Percentiles rank a stretch among this genome's conserved stretches.
These are phyloP conservation scores for Sphaerulina vaccinii DNA, from an alignment of 2,329 filamentous ascomycete genomes.

Conservation along the genomic window DNA sequence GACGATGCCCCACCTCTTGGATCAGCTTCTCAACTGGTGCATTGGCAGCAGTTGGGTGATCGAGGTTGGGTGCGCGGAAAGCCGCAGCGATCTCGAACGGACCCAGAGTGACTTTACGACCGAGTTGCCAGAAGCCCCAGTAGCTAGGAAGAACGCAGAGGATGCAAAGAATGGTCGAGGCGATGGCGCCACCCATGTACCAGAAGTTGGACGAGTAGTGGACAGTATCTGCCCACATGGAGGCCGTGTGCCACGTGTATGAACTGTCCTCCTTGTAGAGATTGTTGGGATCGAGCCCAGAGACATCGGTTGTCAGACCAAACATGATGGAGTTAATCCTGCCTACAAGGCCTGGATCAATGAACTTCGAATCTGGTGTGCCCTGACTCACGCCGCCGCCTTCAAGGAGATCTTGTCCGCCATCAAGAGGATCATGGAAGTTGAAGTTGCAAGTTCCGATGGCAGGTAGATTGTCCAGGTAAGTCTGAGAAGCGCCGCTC, in stretches of 20 bases:
- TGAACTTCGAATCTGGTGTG: background rate
- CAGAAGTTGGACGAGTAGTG: conserved; percentile 32
- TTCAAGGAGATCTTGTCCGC: conserved; percentile 1
- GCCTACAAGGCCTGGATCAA: conserved; percentile 1
- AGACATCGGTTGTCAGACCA: conserved; percentile 1
- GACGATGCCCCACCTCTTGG: conserved; percentile 9
- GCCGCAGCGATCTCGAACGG: conserved; percentile 38
- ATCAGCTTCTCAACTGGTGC: conserved; percentile 11
- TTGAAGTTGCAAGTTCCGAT: conserved; percentile 13
- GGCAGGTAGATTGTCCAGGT: conserved; percentile 10
- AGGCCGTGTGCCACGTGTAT: background rate
- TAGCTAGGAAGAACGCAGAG: conserved; percentile 36
- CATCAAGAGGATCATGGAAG: background rate
- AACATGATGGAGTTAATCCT: conserved; percentile 26
- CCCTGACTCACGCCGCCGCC: background rate
- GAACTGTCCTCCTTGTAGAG: background rate
- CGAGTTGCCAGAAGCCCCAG: conserved; percentile 38
- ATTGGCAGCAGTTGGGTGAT: conserved; percentile 8
- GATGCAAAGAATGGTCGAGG: conserved; percentile 34
- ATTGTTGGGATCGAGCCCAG: background rate
- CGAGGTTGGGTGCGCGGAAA: conserved; percentile 32
- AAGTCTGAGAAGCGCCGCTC: conserved; percentile 11
- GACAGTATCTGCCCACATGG: conserved; percentile 8
- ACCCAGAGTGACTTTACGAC: conserved; percentile 32
- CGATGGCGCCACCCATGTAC: conserved; percentile 35